A percentile compares a stretch with the other conserved stretches of the same genome.
Conservation (phyloP, 1,284 basidiomycete species). For the Neolentinus lepideus region DNA sequence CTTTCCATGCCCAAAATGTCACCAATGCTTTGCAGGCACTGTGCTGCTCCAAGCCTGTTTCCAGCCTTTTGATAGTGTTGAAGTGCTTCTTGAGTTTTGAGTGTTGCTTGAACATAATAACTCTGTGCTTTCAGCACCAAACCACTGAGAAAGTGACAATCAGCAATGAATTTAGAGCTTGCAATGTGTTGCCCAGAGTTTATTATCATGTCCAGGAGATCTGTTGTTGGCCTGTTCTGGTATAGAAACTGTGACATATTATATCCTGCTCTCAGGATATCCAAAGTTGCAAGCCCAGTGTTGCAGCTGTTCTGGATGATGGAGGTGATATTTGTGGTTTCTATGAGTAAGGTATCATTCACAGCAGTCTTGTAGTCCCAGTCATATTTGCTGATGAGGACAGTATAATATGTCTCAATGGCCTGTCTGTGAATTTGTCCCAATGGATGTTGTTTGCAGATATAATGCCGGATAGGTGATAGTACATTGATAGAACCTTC, state of each 20-base stretch:
- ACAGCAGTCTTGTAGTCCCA: neutral
- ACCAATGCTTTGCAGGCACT: neutral
- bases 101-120: neutral
- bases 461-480: neutral
- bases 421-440: neutral
- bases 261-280: neutral
- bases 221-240: neutral
- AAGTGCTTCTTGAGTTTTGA: neutral
- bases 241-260: neutral
- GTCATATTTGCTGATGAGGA: neutral
- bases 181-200: neutral
- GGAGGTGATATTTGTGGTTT: neutral
- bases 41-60: neutral
- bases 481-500: too few relatives aligned
- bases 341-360: neutral
- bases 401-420: neutral
- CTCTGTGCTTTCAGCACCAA: neutral
- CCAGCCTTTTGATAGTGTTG: neutral
- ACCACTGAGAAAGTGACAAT: neutral
- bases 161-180: neutral
- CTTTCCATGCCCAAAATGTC: neutral
- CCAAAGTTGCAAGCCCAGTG: neutral
- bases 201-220: neutral
- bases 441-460: neutral
- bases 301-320: neutral